phyloP scores from a whole-genome alignment of 2,329 filamentous ascomycete genomes.

The Metarhizium humberi region DNA sequence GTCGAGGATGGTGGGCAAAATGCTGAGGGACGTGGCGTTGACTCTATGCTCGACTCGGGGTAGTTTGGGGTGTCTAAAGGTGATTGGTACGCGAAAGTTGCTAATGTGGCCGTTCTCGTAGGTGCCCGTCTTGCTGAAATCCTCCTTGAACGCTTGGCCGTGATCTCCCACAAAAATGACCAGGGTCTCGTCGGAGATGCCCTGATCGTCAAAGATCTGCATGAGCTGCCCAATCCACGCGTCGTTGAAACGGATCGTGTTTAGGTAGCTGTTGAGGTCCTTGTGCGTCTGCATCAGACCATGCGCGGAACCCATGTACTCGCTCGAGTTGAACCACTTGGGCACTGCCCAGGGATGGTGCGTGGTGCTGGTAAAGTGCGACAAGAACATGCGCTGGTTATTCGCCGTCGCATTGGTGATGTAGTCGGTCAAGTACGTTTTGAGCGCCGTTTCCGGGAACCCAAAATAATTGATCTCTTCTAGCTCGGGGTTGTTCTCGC shows the following conservation, averaged over 20 bases:
- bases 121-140: slow-evolving; percentile 17
- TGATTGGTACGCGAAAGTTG: slow-evolving; percentile 23
- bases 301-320: slow-evolving; percentile 13
- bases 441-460: slow-evolving; percentile 18
- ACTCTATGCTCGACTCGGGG: slow-evolving; percentile 17
- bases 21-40: slow-evolving; percentile 22
- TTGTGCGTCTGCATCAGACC: slow-evolving; percentile 9
- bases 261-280: slow-evolving; percentile 20
- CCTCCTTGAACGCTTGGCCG: slow-evolving; percentile 23
- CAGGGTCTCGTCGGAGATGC: slow-evolving; percentile 23
- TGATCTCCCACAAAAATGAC: slow-evolving; percentile 25
- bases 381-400: slow-evolving; percentile 21
- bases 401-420: slow-evolving; percentile 16
- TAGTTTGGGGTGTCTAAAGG: slow-evolving; percentile 22
- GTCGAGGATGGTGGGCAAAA: slow-evolving; percentile 25
- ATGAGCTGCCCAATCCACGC: slow-evolving; percentile 22
- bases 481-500: background rate
- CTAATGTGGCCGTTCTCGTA: slow-evolving; percentile 23
- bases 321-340: slow-evolving; percentile 10
- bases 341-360: slow-evolving; percentile 22
- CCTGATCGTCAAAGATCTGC: slow-evolving; percentile 20
- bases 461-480: slow-evolving; percentile 24
- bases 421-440: slow-evolving; percentile 19
- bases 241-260: slow-evolving; percentile 21
- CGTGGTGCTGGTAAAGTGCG: slow-evolving; percentile 23